phyloP scores from a whole-genome alignment of 495 filamentous ascomycete species.

The Darksidea phi region DNA sequence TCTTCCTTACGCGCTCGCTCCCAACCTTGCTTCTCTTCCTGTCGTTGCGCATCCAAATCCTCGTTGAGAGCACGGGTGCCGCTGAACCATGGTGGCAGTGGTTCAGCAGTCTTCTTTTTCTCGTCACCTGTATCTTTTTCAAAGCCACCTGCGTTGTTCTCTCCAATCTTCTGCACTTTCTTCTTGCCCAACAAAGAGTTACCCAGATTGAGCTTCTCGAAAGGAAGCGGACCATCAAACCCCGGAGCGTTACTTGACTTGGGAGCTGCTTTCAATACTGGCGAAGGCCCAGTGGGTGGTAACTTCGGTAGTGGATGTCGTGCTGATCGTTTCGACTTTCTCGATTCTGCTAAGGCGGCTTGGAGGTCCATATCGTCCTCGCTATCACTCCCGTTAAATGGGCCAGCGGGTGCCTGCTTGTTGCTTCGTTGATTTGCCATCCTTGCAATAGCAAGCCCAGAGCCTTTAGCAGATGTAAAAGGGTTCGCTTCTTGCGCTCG shows the following conservation, averaged over 20 bases:
- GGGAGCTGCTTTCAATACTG: constrained; percentile 22
- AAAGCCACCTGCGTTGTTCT: constrained; percentile 70
- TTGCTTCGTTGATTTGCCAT: constrained; percentile 63
- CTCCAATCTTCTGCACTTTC: constrained; percentile 44
- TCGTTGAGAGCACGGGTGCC: constrained; percentile 43
- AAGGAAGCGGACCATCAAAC: constrained; percentile 82
- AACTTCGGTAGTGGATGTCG: constrained; percentile 6
- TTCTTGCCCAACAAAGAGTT: constrained; percentile 57
- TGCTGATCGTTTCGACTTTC: constrained; percentile 43
- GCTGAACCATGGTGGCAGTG: constrained; percentile 86
- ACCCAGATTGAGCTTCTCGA: constrained; percentile 77
- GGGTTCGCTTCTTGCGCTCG: constrained; percentile 55
- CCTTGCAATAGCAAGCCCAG: constrained; percentile 59
- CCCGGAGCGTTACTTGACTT: constrained; percentile 47
- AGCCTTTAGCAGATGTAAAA: constrained; percentile 46
- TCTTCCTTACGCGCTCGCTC: constrained; percentile 30
- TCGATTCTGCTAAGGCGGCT: constrained; percentile 54
- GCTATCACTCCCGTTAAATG: constrained; percentile 46
- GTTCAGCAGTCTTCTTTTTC: constrained; percentile 55
- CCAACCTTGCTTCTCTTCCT: constrained; percentile 38
- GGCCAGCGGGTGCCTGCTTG: constrained; percentile 51
- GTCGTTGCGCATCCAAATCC: constrained; percentile 42
- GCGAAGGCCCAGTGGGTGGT: background rate
- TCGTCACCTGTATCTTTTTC: constrained; percentile 48
- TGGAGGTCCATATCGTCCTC: constrained; percentile 65